A percentile compares a stretch with the other conserved stretches of the same genome.
phyloP scores from a whole-genome alignment of 257 asterid species.

The Agastache rugosa region DNA sequence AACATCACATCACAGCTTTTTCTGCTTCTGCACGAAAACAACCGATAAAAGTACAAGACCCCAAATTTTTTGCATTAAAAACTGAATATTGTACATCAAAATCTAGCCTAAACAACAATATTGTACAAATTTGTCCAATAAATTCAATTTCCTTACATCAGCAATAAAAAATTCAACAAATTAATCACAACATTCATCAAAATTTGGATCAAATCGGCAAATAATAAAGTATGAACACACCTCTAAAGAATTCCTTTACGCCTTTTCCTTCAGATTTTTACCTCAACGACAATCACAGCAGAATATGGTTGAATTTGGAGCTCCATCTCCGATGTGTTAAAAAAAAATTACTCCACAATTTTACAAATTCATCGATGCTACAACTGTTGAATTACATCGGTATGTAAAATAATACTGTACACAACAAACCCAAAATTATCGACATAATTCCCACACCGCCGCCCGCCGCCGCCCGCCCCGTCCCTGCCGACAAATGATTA shows the following conservation, averaged over 20 bases:
- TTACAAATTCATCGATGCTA: conserved; percentile 34
- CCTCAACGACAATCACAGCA: conserved; percentile 34
- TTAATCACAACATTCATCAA: conserved; percentile 27
- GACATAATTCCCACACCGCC: conserved; percentile 28
- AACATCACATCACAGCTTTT: conserved; percentile 23
- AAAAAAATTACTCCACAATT: conserved; percentile 33
- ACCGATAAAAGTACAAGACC: neutral
- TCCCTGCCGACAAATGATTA: conserved; percentile 56
- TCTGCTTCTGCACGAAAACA: conserved; percentile 25
- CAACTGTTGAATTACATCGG: conserved; percentile 4
- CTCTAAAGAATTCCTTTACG: neutral
- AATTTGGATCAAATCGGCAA: conserved; percentile 19
- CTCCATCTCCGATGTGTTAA: conserved; percentile 42
- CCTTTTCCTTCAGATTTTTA: neutral
- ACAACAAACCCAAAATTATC: conserved; percentile 52
- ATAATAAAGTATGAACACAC: conserved; percentile 25
- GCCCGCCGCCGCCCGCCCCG: conserved; percentile 44
- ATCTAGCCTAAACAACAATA: conserved; percentile 26
- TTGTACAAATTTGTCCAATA: conserved; percentile 29
- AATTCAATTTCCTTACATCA: conserved; percentile 50
- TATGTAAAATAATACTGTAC: conserved; percentile 50
- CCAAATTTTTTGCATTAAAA: conserved; percentile 7
- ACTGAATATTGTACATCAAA: conserved; percentile 26
- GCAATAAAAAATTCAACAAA: conserved; percentile 22
- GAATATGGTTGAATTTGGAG: conserved; percentile 37